Base-by-base conservation (phyloP, 495 filamentous ascomycete species). In the Tetracladium marchalianum region DNA sequence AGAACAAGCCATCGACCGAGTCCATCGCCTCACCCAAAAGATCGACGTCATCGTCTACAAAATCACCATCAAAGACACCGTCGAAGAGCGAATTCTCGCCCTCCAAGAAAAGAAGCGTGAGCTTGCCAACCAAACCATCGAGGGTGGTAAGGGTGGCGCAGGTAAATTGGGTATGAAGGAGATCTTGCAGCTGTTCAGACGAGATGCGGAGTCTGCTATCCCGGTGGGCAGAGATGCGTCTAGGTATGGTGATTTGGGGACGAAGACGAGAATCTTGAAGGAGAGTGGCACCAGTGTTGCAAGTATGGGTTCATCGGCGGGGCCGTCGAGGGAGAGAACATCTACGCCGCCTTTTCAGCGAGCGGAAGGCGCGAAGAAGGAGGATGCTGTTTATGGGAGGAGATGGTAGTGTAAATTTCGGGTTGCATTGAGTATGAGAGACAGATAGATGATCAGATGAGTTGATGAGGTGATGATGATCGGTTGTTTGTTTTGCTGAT, bases 1-100 rank as follows among this genome's bases (percentile, higher is more conserved):
- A 73, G 92, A 96, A 62, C 92, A 97, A 72, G 92, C 92, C 9
- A 98, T 98, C 54, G 92, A 98, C 62, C 88, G 92, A 36, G 92
- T 98, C 38, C 92, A 98, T 54, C 86, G 92, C 10, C 79, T 98
- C 35, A 96, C 92, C 44, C 92, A 98, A 65, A 95, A 87, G 11
- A 69, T 85, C 11, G 90, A 96, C 58, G 92, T 98, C 34, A 77
- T 87, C 17, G 89, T 98, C 44, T 98, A 94, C 71, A 90, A 88
- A 52, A 72, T 98, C 52, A 94, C 89, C 11, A 77, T 98, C 50
- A 75, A 75, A 44, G 72, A 77, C 45, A 86, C 85, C 1, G 90
- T 98, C 15, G 92, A 98, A 66, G 90, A 90, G 53, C 77, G 88
- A 39, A 98, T 98, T 53, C 63, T 98, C 4, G 87, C 82, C 40